phyloP scores from a whole-genome alignment of 305 asterid species.

The Fraxinus velutina region DNA sequence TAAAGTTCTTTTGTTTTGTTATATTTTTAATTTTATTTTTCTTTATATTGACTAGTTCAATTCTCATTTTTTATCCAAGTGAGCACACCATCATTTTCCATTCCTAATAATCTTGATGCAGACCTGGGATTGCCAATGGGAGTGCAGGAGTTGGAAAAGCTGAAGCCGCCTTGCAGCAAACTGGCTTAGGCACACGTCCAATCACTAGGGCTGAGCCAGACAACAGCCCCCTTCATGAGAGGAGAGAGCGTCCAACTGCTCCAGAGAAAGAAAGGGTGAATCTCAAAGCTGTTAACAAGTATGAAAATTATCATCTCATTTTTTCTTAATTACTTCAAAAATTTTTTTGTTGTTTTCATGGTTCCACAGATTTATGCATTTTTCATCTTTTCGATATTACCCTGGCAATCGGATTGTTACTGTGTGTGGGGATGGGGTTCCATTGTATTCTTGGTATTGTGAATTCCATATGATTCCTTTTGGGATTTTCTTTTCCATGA shows the following conservation, averaged over 20 bases:
- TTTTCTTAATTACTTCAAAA: slow-evolving; percentile 4
- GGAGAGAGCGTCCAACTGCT: slow-evolving; percentile 68
- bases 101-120: slow-evolving; percentile 31
- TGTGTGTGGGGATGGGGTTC: slow-evolving; percentile 3
- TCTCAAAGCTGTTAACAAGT: slow-evolving; percentile 75
- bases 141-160: slow-evolving; percentile 53
- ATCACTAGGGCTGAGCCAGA: slow-evolving; percentile 67
- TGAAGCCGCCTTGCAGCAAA: slow-evolving; percentile 57
- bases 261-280: slow-evolving; percentile 73
- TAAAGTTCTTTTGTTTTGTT: background rate
- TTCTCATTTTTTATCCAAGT: slow-evolving; percentile 5
- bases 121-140: slow-evolving; percentile 69
- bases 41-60: slow-evolving; percentile 16
- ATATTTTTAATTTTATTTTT: background rate
- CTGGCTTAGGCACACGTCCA: slow-evolving; percentile 63
- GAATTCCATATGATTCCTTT: slow-evolving; percentile 10
- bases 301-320: slow-evolving; percentile 28
- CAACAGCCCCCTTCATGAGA: slow-evolving; percentile 58
- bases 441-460: slow-evolving; percentile 9
- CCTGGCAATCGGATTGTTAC: background rate
- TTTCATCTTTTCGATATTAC: background rate
- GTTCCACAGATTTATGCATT: background rate
- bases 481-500: slow-evolving; percentile 7
- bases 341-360: background rate
- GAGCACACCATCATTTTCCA: slow-evolving; percentile 1